Evolutionary conservation across 106 monocot genomes (phyloP), one percentile per base, ranked within the genome.

Genomic region (Phalaenopsis equestris): DNA sequence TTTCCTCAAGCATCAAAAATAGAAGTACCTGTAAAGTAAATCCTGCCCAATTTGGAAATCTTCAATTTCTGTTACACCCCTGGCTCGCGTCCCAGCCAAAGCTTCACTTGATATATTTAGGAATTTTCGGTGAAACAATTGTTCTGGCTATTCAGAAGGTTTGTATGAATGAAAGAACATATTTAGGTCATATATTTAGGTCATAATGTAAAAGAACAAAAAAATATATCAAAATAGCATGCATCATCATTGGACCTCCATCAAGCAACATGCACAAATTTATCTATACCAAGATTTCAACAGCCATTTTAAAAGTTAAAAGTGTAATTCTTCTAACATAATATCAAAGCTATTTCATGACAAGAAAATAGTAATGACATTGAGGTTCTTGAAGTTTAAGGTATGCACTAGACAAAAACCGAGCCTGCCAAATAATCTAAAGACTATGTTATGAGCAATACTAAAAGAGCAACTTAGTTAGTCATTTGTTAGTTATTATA

Each of bases 141-240:
- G 90, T 89, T 97, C 96, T 89, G 96, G 96, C 96, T 97, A 89
- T 91, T 90, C 85, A 82, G 77, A 87, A 87, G 82, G n/a, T 76
- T 72, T 18, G 39, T 16, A 72, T 37, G 12, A 39, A 72, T 8
- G 39, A 72, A 72, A 41, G 72, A 38, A 72, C 39, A 21, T 72
- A 64, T 72, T 36, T 38, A 72, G 72, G 24, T 38, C 72, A 41
- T 72, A 15, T 72, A 64, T 72, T 36, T 38, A 72, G 72, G 24
- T 38, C 72, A 41, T 72, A 15, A 38, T 72, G 7, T 8, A 12
- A 70, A 12, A 70, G 39, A 38, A 70, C 1, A 38, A 70, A 70
- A 70, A 70, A 8, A 48, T 8, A 48, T 48, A 8, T 30, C 6
- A 48, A 48, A 48, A 8, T 48, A 0, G 18, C 68, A 67, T 19